Percentiles rank a stretch among this genome's conserved stretches.
Evolutionary conservation across 148 eudicot species (phyloP).

Genomic region (Fallopia convolvulus): DNA sequence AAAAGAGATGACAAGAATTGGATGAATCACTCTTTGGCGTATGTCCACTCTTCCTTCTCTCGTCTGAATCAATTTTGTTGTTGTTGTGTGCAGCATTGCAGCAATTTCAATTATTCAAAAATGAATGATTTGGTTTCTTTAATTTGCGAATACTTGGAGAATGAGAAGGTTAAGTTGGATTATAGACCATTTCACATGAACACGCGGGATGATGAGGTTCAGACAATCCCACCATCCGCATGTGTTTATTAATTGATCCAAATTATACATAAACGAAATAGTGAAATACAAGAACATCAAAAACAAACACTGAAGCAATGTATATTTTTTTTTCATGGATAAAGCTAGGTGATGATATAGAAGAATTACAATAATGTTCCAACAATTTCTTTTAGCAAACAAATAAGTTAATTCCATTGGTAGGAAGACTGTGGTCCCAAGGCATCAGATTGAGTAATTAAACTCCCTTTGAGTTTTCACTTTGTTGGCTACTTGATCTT

Average conservation of each 20-base stretch:
- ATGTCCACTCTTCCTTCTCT: conserved; percentile 2
- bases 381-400: background rate
- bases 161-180: conserved; percentile 77
- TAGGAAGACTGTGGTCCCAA: background rate
- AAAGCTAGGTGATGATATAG: too few species aligned
- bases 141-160: conserved; percentile 64
- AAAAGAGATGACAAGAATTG: conserved; percentile 85
- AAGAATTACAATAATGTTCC: background rate
- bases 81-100: too few species aligned
- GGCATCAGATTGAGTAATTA: too few species aligned
- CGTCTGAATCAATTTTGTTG: background rate
- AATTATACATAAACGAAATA: background rate
- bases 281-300: background rate
- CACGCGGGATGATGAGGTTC: conserved; percentile 75
- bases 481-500: too few species aligned
- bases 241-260: conserved; percentile 52
- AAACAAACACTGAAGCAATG: too few species aligned
- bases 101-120: background rate
- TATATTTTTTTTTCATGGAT: background rate
- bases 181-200: conserved; percentile 88
- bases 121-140: background rate
- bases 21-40: conserved; percentile 96
- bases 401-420: conserved; percentile 1
- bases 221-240: conserved; percentile 83
- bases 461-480: too few species aligned